Evolutionary conservation across 2,329 filamentous ascomycete species (phyloP), one percentile per base, ranked within the genome.

Genomic region (Aspergillus bombycis): DNA sequence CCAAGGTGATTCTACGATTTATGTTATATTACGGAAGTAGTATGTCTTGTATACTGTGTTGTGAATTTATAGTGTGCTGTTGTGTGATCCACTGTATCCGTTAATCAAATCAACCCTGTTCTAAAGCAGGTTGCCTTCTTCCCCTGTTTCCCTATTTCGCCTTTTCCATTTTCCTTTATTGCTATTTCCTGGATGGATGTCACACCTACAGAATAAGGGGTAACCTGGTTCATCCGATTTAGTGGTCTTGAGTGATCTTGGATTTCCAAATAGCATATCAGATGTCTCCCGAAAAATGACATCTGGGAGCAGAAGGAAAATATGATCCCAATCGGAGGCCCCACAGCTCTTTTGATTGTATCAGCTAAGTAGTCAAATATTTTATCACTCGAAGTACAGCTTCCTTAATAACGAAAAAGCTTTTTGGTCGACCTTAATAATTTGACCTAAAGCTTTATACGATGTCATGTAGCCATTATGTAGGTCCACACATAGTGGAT

Each of bases 21-120:
- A 65, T 62, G 58, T 66, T 65, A 57, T 53, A 43, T 58, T 53
- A 58, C 19, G 36, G 34, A 41, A 41, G 46, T 53, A 41, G 34
- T 59, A 52, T 38, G 36, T 53, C 48, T 53, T 59, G 57, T 59
- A 53, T 59, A 59, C 45, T 32, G 57, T 52, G 21, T 52, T 52
- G 21, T 52, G 48, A 30, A 32, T 52, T 32, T 11, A n/a, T 52
- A 52, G 28, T 16, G 26, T 11, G 28, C 3, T 3, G 28, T 26
- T 28, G 26, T 48, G 23, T n/a, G 43, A 7, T 48, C 23, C 21
- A 16, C 26, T 4, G 16, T 48, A 23, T 48, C 45, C 21, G 14
- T 3, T 11, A n/a, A 11, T 16, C 4, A 34, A 12, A 12, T 16
- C 16, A 8, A 52, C 8, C 19, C 26, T 26, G 14, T 7, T n/a